Percentiles rank a stretch among this genome's conserved stretches.
Conservation (phyloP, 305 asterid genomes). For the Solanum chacoense region DNA sequence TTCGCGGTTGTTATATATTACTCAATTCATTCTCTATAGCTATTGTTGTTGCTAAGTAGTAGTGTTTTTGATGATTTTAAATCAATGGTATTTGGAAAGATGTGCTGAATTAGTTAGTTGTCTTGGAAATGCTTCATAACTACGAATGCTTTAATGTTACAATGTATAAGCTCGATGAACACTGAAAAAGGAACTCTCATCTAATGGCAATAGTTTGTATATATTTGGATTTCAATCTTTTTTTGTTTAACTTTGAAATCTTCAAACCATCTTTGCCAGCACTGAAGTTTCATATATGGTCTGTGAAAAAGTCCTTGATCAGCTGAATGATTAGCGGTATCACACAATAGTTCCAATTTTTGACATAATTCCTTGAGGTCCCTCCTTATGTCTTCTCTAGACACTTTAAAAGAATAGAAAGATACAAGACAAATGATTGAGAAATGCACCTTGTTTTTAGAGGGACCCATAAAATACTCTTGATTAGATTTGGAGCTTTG, state of each 20-base stretch:
- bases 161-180: background rate
- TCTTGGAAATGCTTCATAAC: background rate
- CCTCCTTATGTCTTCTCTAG: background rate
- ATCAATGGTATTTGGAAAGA: background rate
- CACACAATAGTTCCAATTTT: background rate
- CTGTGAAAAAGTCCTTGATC: background rate
- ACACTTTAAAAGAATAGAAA: background rate
- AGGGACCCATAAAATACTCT: background rate
- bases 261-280: background rate
- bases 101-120: background rate
- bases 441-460: background rate
- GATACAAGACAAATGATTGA: background rate
- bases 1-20: too few species aligned
- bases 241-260: background rate
- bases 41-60: background rate
- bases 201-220: background rate
- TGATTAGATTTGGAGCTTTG: background rate
- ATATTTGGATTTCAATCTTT: background rate
- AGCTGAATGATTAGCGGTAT: background rate
- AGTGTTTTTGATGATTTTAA: background rate
- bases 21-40: background rate
- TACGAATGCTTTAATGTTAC: background rate
- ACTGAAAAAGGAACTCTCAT: background rate
- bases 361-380: background rate
- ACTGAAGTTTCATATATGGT: background rate